Evolutionary conservation across 1,284 basidiomycete genomes (phyloP), one percentile per base, ranked within the genome.

Genomic region (Microstroma glucosiphilum): DNA sequence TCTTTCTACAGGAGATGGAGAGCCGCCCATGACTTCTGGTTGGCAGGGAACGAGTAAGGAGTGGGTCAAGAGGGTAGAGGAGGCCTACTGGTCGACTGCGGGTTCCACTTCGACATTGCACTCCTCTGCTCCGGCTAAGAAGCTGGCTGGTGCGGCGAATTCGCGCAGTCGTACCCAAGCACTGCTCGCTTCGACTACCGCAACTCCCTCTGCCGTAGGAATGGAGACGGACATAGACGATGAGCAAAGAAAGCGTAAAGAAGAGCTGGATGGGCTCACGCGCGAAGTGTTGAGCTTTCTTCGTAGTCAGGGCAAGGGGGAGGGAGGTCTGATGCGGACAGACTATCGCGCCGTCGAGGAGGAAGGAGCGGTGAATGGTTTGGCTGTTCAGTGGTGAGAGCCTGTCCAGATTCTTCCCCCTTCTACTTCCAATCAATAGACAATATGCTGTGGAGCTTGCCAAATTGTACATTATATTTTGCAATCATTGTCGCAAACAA

Each of bases 291-390:
- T 25, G 55, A 48, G 17, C 15, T 21, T 40, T 23, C 57, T 67
- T 19, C n/a, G 46, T 23, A 12, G 23, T 48, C n/a, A 48, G 46
- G 46, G 23, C 23, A 23, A 48, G 46, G 70, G 71, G 25, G 67
- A 61, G 41, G 79, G 76, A 58, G 77, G 79, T 54, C 77, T 86
- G n/a, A 85, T 96, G 73, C 83, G 90, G 75, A 94, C 92, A 6
- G 82, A 86, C 73, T 96, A 92, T 79, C 84, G 86, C 62, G 89
- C 89, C 23, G 91, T 97, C 0, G 89, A 91, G 80, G 90, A 87
- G 79, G 90, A 94, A 76, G 30, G 30, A 9, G 87, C 92, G 46
- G 81, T 89, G 49, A 81, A 78, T 49, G 87, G 88, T 13, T 82
- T 91, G 57, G 87, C 88, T 12, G 91, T 92, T 8, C 87, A 88